A percentile compares a stretch with the other conserved stretches of the same genome.
Evolutionary conservation across 2,329 filamentous ascomycete genomes (phyloP).

Genomic region (Zelopaecilomyces penicillatus): DNA sequence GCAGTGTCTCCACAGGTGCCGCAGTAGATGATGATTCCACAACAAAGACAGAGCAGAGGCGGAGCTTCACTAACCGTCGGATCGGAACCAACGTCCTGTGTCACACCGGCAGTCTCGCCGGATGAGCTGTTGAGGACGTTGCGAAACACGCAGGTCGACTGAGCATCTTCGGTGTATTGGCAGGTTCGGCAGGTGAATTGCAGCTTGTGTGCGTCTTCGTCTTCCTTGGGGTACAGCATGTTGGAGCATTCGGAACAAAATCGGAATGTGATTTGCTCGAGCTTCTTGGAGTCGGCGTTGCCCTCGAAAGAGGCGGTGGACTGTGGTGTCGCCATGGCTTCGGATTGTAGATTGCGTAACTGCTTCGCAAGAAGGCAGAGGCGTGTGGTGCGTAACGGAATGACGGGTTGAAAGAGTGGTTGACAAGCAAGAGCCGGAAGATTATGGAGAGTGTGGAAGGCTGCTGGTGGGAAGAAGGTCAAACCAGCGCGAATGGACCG

Average conservation of each 20-base stretch:
- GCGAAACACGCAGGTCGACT: slow-evolving; percentile 87
- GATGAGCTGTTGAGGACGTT: slow-evolving; percentile 87
- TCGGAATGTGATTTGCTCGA: slow-evolving; percentile 85
- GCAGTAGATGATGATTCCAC: slow-evolving; percentile 37
- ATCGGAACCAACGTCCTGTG: slow-evolving; percentile 93
- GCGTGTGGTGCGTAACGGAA: background rate
- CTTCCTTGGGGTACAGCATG: slow-evolving; percentile 95
- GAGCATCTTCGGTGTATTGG: slow-evolving; percentile 79
- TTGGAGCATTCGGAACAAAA: slow-evolving; percentile 99
- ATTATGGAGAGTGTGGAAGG: background rate
- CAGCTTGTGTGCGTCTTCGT: slow-evolving; percentile 71
- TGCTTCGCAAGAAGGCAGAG: background rate
- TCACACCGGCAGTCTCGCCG: slow-evolving; percentile 93
- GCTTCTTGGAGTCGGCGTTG: slow-evolving; percentile 38
- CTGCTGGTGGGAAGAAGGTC: background rate
- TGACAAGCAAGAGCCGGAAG: background rate
- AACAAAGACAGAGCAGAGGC: slow-evolving; percentile 37
- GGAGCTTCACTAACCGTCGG: slow-evolving; percentile 80
- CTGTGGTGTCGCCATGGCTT: slow-evolving; percentile 49
- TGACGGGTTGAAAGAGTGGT: background rate
- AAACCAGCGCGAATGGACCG: background rate
- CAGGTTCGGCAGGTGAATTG: slow-evolving; percentile 96
- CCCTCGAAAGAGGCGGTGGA: slow-evolving; percentile 38
- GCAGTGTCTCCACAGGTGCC: slow-evolving; percentile 26
- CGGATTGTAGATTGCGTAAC: slow-evolving; percentile 4